Base-by-base conservation (phyloP, 139 green algal genomes). In the Auxenochlorella protothecoides region DNA sequence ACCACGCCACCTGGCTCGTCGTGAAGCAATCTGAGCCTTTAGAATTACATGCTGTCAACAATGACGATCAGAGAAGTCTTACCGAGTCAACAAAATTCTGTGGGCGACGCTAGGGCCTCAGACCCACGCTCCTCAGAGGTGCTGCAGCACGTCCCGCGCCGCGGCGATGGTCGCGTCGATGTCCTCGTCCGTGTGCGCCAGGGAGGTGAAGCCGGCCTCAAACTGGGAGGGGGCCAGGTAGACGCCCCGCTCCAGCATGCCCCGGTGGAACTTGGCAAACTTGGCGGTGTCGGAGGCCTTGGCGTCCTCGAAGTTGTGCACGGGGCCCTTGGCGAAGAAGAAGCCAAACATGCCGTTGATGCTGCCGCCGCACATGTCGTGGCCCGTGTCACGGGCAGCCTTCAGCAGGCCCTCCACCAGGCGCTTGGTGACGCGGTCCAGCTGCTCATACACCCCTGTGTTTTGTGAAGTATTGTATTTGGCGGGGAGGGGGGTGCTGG, bases 281-380 rank as follows among this genome's bases (percentile, higher is more conserved):
- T 97, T 98, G 59, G 85, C 91, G 8, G 85, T 92, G 87, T 99
- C 95, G 70, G 73, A 57, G 8, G 84, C 84, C 51, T 88, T 88
- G 66, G 93, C 95, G 52, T 99, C 92, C 72, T 92, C 88, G 78
- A 93, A 97, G 76, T 69, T 88, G 15, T 67, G 85, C 51, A 99
- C 85, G 16, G 94, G 94, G 53, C 90, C 92, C 71, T 94, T 84
- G 72, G 80, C 91, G 89, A 99, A 99, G 90, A 98, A 99, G 84
- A 99, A 97, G 70, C 95, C 95, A 81, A 98, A 99, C 95, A 99
- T 99, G 77, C 89, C 94, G 69, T 72, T 85, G 85, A 99, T 98
- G 90, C 86, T 83, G 60, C 89, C 85, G 52, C 90, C 95, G 72
- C 79, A 91, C 74, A 97, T 83, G 6, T 84, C 87, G 74, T 98